Evolutionary conservation across 1,284 basidiomycete species (phyloP), one percentile per base, ranked within the genome.

Genomic region (Xerocomus nothofagi): DNA sequence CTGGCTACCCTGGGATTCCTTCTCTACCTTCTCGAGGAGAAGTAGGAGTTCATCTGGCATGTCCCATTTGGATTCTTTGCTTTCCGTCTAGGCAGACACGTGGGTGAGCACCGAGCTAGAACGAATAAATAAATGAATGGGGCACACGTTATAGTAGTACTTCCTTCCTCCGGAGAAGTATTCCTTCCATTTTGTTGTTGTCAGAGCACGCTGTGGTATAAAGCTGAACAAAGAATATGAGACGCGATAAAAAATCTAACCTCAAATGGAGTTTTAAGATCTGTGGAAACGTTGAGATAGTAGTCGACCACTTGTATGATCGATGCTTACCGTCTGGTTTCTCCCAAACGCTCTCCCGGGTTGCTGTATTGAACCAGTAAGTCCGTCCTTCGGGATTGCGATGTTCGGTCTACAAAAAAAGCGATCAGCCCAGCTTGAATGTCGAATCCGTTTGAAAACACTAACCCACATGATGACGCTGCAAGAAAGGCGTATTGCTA

Each of bases 31-130:
- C 64, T 91, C 88, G 43, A 93, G 77, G 15, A 94, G 70, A 21
- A 89, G 76, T 20, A 87, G 71, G 24, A 97, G 79, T 61, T 96
- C 93, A 47, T 91, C 84, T 18, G 94, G 94, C 80, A 95, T 88
- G 55, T 94, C 90, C 94, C 94, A 98, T 76, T 94, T 93, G n/a
- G 91, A 93, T 65, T 91, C 87, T 57, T 91, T 92, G 17, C 81
- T 77, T 43, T 88, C 85, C 26, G 86, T 89, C 89, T 91, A 51
- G 3, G 46, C 6, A 34, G 20, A 33, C 39, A 31, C 24, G 31
- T 39, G 3, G 23, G 27, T 53, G 12, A 49, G 32, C 15, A 11
- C 4, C 17, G n/a, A 27, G 10, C 20, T 39, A 33, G 21, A 33
- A 52, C 6, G 3, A 41, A 21, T 17, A 33, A 31, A 43, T 8